Evolutionary conservation across 78 protist genomes (phyloP), one percentile per base, ranked within the genome.

Genomic region (Dictyostelium capitatum): DNA sequence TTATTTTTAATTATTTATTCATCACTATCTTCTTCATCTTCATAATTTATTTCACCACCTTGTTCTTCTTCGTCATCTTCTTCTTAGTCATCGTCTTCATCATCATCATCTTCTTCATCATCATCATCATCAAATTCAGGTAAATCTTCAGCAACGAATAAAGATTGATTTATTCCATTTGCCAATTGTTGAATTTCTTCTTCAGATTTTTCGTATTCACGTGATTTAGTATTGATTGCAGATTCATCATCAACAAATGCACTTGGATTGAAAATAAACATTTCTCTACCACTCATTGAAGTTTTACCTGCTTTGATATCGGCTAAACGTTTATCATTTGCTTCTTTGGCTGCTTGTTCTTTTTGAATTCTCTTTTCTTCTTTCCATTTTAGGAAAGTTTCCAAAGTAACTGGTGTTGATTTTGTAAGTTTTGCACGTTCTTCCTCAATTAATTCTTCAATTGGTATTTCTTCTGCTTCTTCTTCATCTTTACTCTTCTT

Each of bases 311-410:
- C 95, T 54, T 89, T 90, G 80, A 79, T 80, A 84, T 50, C 95
- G 17, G 95, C 97, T 4, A 41, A 32, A 54, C 95, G 72, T 89
- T 96, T 93, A 11, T 89, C 96, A 2, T 78, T 85, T 1, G 82
- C 83, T 23, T 89, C 96, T 48, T 81, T 65, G 32, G 65, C 84
- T 7, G 83, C 95, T 17, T 54, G 74, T 69, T 84, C 92, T 54
- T 79, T 87, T 80, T 91, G 80, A 10, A 48, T 9, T 47, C 48
- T 70, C 75, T 75, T 83, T 54, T 89, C 93, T 79, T 82, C 80
- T 75, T 97, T 97, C 98, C 98, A 97, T 80, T 64, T 78, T 25
- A 9, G 6, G 79, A 97, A 97, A 17, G 96, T 83, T 77, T 97
- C 98, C 7, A 30, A 30, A 8, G 97, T 97, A 30, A 95, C 95